Base-by-base conservation (phyloP, 1,284 basidiomycete species). In the Trichosporon faecale region DNA sequence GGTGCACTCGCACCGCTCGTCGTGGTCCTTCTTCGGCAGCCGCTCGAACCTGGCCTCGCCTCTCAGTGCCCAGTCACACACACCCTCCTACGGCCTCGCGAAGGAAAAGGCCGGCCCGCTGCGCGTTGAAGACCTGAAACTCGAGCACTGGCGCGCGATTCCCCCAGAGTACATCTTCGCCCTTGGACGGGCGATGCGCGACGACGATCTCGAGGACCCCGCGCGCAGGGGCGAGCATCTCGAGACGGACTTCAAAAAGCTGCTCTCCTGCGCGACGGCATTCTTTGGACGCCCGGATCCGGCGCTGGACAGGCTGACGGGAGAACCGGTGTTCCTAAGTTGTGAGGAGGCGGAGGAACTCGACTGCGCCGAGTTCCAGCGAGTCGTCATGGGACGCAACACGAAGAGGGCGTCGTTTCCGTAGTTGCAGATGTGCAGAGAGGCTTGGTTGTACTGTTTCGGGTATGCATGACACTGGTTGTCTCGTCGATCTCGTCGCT, bases 81-180 rank as follows among this genome's bases (percentile, higher is more conserved):
- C 25, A 8, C 27, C 4, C 23, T 12, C 25, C 25, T 25, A 25
- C 52, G 23, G 27, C 14, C 12, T 31, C 27, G 55, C 27, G 12
- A 55, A 27, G 55, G 55, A 29, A 3, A 23, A 23, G 14, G 27
- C 23, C 4, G 25, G 25, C 12, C 57, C 57, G 27, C 57, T 61
- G 27, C 21, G 27, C 16, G 29, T 61, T 29, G 57, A 29, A 16
- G 57, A 61, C 14, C 29, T 61, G 6, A 29, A 31, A 18, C 27
- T 61, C 16, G 57, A 61, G 8, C 57, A 61, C 29, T 61, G 57
- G 57, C 29, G 29, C 57, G 57, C 27, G 3, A 61, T 61, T 14
- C 57, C 57, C 29, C 57, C 57, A 11, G 57, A 61, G 27, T 61
- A 61, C 57, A 61, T 61, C 57, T 61, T 61, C 31, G 57, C 57